Evolutionary conservation across 306 rosid genomes (phyloP), one percentile per base, ranked within the genome.

Genomic region (Prunus campanulata): DNA sequence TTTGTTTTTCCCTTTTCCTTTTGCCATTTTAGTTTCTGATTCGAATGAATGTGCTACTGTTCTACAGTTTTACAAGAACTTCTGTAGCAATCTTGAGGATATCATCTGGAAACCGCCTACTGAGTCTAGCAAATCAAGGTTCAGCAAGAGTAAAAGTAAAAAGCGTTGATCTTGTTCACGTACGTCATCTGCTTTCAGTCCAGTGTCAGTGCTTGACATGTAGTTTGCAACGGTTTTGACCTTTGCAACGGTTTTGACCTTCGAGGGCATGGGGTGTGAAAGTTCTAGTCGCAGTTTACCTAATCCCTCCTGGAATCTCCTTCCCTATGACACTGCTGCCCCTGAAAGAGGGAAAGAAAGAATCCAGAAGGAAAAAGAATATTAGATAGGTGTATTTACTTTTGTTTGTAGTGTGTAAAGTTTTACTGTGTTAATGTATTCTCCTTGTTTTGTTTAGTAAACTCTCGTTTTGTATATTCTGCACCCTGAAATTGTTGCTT

Each of bases 11-110:
- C 39, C 2, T 56, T 12, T 27, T 24, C 10, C n/a, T 25, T 6
- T 20, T 27, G 24, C 0, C 39, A 0, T 13, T 76, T 67, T 24
- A n/a, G 50, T 54, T 74, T n/a, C 47, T 65, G 71, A 59, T 42
- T 46, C 14, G 39, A 25, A 72, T 4, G 48, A 44, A 66, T 3
- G 63, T 74, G 52, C 63, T 44, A 29, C 64, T 46, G 6, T 77
- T 14, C 67, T 76, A 79, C 95, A 93, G 98, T 93, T 93, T 74
- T 90, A 87, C 91, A 90, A 89, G 85, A 81, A 71, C 61, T 93
- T 93, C 62, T 82, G 91, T 77, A 30, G 87, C 90, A 91, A 93
- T 83, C 98, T 91, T n/a, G 96, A 91, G 66, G 98, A 93, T 75
- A 91, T 93, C 83, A 86, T 93, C 84, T 93, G 98, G 98, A 91